Conservation (phyloP, 2,329 filamentous ascomycete species). For the Metarhizium anisopliae region DNA sequence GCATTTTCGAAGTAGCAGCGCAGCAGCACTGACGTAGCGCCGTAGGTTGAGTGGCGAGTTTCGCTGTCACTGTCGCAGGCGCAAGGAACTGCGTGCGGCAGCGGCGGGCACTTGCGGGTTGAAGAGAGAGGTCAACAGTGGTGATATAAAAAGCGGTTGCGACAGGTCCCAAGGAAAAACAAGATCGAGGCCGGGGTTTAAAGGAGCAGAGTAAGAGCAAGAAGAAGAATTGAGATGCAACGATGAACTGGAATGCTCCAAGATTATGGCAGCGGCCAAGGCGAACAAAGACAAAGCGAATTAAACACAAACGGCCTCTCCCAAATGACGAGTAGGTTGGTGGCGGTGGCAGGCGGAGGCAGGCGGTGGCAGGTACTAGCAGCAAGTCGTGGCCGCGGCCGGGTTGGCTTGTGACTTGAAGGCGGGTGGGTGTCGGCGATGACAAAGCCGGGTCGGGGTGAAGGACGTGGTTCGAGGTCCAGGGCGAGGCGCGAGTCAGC, state of each 20-base stretch:
- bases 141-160: not conserved
- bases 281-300: not conserved
- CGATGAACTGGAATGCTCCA: not conserved
- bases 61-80: not conserved
- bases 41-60: not conserved
- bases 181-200: no score
- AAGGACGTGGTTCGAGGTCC: not conserved
- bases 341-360: not conserved
- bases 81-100: not conserved
- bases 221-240: not conserved
- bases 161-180: no score
- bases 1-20: constrained; percentile 1
- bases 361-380: no score
- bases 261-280: not conserved
- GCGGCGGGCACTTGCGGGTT: not conserved
- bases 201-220: not conserved
- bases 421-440: constrained; percentile 3
- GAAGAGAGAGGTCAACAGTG: not conserved
- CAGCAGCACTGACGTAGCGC: not conserved
- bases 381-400: not conserved
- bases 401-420: not conserved
- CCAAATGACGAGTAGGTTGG: no score
- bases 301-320: no score
- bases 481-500: not conserved
- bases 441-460: constrained; percentile 1